Base-by-base conservation (phyloP, 192 early-diverging fungal species). In the Entomortierella chlamydospora region DNA sequence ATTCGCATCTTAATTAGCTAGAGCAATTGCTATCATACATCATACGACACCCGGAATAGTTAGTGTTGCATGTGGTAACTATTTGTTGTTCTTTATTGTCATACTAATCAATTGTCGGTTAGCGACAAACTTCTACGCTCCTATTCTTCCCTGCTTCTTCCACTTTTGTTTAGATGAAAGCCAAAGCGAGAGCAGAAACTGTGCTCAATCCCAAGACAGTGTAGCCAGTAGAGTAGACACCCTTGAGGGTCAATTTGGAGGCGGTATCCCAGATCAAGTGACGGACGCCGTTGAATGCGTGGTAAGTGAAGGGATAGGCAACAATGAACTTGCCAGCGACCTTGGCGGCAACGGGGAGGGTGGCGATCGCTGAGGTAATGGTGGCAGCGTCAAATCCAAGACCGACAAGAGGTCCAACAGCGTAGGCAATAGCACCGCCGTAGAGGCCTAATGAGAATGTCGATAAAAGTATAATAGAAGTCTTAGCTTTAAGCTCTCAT, bases 201-300 rank as follows among this genome's bases (percentile, higher is more conserved):
- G 86, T 83, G 11, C 89, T 90, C 29, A 86, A 87, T 26, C 73
- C 92, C 15, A 96, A 57, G 50, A 94, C 93, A 30, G 81, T 82
- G 60, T 95, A 96, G 28, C 95, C 97, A 0, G 93, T 94, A 8
- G 82, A 83, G 80, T 93, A 92, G 13, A 98, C 97, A 34, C 88
- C 92, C 84, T 93, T 86, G 62, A 95, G 77, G 60, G 83, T 91
- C 61, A 98, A 85, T 22, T 62, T 72, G 65, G 76, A 79, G 18
- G 88, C 87, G 64, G 90, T 90, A 78, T 98, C 97, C 97, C 97
- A 98, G 55, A 87, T 85, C 92, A 97, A 88, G 85, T 98, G 97
- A 64, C 97, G 88, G 49, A 96, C 63, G 52, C 95, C 95, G 83
- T 93, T 95, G 73, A 94, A 88, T 31, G 86, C 81, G 83, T 98